Evolutionary conservation across 768 basidiomycete genomes (phyloP).

Genomic region (Hortiboletus flavorubellus): DNA sequence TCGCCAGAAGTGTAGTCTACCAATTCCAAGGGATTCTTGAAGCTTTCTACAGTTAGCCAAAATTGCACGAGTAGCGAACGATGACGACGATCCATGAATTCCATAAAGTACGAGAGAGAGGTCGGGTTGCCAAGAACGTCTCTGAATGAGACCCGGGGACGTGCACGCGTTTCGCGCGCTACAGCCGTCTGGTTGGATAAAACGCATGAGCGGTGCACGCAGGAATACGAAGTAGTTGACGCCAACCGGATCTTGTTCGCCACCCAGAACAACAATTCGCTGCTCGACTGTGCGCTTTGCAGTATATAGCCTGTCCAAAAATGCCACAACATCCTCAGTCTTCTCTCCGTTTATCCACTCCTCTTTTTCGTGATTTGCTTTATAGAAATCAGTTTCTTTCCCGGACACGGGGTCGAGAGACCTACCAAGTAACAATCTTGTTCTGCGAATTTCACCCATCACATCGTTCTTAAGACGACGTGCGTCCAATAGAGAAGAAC

Average conservation of each 20-base stretch:
- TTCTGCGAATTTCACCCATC: constrained; percentile 84
- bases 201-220: background rate
- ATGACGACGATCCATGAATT: constrained; percentile 92
- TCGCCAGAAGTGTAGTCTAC: constrained; percentile 61
- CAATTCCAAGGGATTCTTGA: constrained; percentile 93
- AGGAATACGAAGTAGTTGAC: background rate
- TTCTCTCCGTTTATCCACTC: constrained; percentile 86
- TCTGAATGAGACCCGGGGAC: constrained; percentile 58
- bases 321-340: constrained; percentile 82
- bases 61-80: constrained; percentile 89
- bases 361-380: constrained; percentile 83
- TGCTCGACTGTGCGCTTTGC: constrained; percentile 87
- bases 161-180: constrained; percentile 41
- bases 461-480: constrained; percentile 90
- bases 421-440: constrained; percentile 66
- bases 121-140: constrained; percentile 86
- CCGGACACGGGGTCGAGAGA: constrained; percentile 7
- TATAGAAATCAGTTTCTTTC: constrained; percentile 1
- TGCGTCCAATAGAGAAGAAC: constrained; percentile 84
- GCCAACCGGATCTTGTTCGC: constrained; percentile 59
- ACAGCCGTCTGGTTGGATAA: constrained; percentile 35
- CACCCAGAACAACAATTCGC: constrained; percentile 77
- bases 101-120: constrained; percentile 94
- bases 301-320: constrained; percentile 82
- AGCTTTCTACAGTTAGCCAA: constrained; percentile 96